Evolutionary conservation across 441 rosid genomes (phyloP).

Genomic region (Arabidopsis lyrata): DNA sequence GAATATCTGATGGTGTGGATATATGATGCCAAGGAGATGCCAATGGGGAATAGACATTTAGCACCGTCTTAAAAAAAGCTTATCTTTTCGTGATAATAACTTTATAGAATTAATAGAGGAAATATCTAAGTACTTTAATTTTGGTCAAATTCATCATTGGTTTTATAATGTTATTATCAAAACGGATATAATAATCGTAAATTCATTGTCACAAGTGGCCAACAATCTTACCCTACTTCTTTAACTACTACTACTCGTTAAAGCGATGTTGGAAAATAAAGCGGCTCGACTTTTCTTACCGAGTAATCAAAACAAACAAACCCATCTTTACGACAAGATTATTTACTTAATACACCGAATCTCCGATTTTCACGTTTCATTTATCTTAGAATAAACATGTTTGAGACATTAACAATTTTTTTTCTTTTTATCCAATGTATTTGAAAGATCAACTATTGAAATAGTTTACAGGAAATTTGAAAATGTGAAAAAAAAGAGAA

Average conservation of each 20-base stretch:
- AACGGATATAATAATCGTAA: constrained; percentile 35
- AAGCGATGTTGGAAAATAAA: constrained; percentile 42
- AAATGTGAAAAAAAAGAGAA: background rate
- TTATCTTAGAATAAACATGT: constrained; percentile 1
- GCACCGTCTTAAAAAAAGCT: constrained; percentile 38
- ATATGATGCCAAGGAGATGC: constrained; percentile 21
- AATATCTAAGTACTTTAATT: constrained; percentile 23
- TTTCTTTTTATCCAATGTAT: background rate
- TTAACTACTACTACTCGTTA: constrained; percentile 45
- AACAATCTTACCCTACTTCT: constrained; percentile 49
- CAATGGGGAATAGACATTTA: constrained; percentile 37
- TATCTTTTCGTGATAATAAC: constrained; percentile 34
- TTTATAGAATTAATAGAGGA: constrained; percentile 33
- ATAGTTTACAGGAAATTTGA: background rate
- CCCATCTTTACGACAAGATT: constrained; percentile 12
- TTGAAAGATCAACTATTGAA: background rate
- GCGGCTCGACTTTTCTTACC: constrained; percentile 45
- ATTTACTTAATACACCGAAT: constrained; percentile 13
- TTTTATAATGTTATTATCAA: constrained; percentile 26
- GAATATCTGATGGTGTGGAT: constrained; percentile 15
- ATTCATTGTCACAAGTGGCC: constrained; percentile 45
- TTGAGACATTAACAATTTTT: background rate
- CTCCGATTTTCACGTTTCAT: constrained; percentile 11
- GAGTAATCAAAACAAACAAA: constrained; percentile 6
- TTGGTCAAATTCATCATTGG: constrained; percentile 37